Conservation (phyloP, 306 rosid genomes). For the Dicorynia guianensis region DNA sequence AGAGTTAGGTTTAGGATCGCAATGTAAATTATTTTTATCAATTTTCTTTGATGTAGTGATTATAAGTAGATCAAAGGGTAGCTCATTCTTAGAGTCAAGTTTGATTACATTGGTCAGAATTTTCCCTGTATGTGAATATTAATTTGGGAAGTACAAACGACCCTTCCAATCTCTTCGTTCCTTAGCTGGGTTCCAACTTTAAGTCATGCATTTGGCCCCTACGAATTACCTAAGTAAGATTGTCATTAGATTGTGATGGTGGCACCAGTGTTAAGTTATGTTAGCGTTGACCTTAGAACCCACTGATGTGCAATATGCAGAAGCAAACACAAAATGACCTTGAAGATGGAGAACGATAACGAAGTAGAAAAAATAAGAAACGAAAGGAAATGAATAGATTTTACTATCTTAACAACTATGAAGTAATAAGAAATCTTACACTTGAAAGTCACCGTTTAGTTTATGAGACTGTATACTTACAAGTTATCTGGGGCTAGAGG, state of each 20-base stretch:
- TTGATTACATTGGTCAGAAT: slow-evolving; percentile 38
- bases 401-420: too few species aligned
- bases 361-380: too few species aligned
- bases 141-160: slow-evolving; percentile 35
- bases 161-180: slow-evolving; percentile 26
- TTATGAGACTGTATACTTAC: too few species aligned
- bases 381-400: too few species aligned
- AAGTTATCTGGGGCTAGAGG: too few species aligned
- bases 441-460: too few species aligned
- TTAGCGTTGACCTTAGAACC: neutral
- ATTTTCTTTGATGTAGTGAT: slow-evolving; percentile 52
- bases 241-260: neutral
- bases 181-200: neutral
- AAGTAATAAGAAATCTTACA: too few species aligned
- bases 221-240: neutral
- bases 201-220: slow-evolving; percentile 10
- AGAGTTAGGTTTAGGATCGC: slow-evolving; percentile 77
- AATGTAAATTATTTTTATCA: slow-evolving; percentile 60
- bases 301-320: neutral
- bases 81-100: slow-evolving; percentile 48
- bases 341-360: too few species aligned
- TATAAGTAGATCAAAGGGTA: slow-evolving; percentile 53
- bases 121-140: slow-evolving; percentile 52
- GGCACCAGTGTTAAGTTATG: neutral
- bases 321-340: neutral